Conservation (phyloP, 345 rosid genomes). For the Brassica juncea region DNA sequence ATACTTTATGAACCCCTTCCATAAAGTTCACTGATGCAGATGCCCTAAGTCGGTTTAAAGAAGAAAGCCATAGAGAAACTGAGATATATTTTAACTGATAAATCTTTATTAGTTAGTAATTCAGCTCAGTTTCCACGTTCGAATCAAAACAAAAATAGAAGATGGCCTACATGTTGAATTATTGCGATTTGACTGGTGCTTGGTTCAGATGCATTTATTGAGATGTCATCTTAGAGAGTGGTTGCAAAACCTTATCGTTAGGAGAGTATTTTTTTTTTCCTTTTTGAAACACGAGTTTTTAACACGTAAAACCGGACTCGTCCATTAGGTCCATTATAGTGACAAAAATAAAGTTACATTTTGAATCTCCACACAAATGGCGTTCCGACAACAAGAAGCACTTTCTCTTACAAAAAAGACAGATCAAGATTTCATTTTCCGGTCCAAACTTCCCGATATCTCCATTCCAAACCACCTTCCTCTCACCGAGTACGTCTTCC, state of each 20-base stretch:
- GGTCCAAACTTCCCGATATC: slow-evolving; percentile 89
- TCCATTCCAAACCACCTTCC: slow-evolving; percentile 73
- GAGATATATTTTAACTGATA: background rate
- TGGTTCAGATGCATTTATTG: background rate
- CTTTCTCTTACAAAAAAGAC: slow-evolving; percentile 15
- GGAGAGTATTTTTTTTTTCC: background rate
- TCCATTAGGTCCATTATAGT: background rate
- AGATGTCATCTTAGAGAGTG: background rate
- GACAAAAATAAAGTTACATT: background rate
- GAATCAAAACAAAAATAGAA: background rate
- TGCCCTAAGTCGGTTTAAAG: too few species aligned
- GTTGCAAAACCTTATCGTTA: background rate
- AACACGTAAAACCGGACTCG: background rate
- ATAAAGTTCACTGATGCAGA: too few species aligned
- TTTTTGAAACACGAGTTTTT: too few species aligned
- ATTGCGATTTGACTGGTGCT: background rate
- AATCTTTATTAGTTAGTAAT: background rate
- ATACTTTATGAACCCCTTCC: too few species aligned
- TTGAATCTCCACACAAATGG: slow-evolving; percentile 34
- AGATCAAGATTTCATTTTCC: slow-evolving; percentile 45
- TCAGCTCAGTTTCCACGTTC: background rate
- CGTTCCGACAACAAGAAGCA: slow-evolving; percentile 31
- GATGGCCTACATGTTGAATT: background rate
- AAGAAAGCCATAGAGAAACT: too few species aligned
- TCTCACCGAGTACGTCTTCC: slow-evolving; percentile 63